Evolutionary conservation across 805 yeast species (phyloP), one percentile per base, ranked within the genome.

Genomic region (Kluyveromyces siamensis): DNA sequence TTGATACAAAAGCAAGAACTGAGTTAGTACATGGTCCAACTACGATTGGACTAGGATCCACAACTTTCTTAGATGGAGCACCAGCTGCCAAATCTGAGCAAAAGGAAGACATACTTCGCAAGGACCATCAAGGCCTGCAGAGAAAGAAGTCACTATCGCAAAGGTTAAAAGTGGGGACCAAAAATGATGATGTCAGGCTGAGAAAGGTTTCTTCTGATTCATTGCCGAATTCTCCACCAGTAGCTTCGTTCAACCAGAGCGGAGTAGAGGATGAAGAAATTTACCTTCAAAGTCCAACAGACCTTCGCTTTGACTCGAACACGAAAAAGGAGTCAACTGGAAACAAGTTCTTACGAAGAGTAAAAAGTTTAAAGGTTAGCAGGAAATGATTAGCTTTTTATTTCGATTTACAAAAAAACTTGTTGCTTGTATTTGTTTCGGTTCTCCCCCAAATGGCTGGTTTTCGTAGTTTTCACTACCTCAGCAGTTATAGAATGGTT

Each of bases 41-140:
- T 2, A 86, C 97, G 1, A 74, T 84, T 46, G 99, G 99, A 1
- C 74, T 93, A 40, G 99, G 99, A 2, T 79, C 91, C 1, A 77
- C 96, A 2, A 91, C 99, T 0, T 91, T 91, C 63, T 64, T 91
- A 52, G 96, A 93, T 65, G 99, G 99, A 36, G 93, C 97, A 0
- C 98, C 98, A 13, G 99, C 97, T 5, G 67, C 83, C 48, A 65
- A 68, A 27, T 63, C 65, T 16, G 78, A 76, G n/a, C 66, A 66
- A 16, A 55, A 56, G 37, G 73, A 71, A 37, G 73, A 68, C 38
- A 61, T 65, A 45, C 56, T 53, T 53, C 62, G 57, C 50, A 70
- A 54, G 37, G 57, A 58, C 18, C 62, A 64, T 33, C 67, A 65
- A 43, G 82, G 81, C 1, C 67, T 90, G 52, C 79, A 81, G 33